Conservation (phyloP, 495 filamentous ascomycete genomes). For the Jackrogersella multiformis region DNA sequence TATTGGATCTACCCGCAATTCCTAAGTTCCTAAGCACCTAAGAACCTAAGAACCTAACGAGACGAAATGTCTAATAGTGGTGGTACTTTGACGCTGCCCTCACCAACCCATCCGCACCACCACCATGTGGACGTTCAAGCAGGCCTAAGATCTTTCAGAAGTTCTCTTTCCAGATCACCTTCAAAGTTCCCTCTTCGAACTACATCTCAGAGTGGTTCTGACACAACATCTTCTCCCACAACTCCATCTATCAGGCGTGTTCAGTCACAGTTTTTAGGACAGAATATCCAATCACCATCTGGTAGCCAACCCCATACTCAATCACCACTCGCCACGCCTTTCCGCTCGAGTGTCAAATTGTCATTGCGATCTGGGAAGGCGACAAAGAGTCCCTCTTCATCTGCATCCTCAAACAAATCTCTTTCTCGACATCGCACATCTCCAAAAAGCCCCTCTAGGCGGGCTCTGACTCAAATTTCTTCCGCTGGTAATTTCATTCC, state of each 20-base stretch:
- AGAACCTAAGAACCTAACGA: too few relatives aligned
- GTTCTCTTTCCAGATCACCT: constrained; percentile 86
- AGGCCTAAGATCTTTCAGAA: constrained; percentile 78
- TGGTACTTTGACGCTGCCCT: constrained; percentile 82
- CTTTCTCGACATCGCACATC: constrained; percentile 64
- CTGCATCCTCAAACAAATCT: constrained; percentile 55
- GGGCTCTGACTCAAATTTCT: constrained; percentile 72
- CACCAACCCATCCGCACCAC: constrained; percentile 73
- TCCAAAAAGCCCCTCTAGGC: constrained; percentile 78
- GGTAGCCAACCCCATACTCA: constrained; percentile 45
- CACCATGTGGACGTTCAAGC: constrained; percentile 81
- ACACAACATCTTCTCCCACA: constrained; percentile 36
- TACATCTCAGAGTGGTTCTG: constrained; percentile 53
- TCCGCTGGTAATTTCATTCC: constrained; percentile 75
- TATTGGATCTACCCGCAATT: too few relatives aligned
- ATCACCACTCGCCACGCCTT: constrained; percentile 49
- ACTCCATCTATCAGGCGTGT: constrained; percentile 45
- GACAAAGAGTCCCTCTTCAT: constrained; percentile 46
- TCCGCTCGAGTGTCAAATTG: constrained; percentile 58
- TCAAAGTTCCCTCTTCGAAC: constrained; percentile 77
- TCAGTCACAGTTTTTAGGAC: constrained; percentile 45
- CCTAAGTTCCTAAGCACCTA: too few relatives aligned
- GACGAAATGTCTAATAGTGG: constrained; percentile 61
- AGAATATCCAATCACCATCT: constrained; percentile 31
- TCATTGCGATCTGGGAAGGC: constrained; percentile 62